A percentile compares a stretch with the other conserved stretches of the same genome.
Conservation (phyloP, 2,329 filamentous ascomycete species). For the Pseudohalonectria lignicola region DNA sequence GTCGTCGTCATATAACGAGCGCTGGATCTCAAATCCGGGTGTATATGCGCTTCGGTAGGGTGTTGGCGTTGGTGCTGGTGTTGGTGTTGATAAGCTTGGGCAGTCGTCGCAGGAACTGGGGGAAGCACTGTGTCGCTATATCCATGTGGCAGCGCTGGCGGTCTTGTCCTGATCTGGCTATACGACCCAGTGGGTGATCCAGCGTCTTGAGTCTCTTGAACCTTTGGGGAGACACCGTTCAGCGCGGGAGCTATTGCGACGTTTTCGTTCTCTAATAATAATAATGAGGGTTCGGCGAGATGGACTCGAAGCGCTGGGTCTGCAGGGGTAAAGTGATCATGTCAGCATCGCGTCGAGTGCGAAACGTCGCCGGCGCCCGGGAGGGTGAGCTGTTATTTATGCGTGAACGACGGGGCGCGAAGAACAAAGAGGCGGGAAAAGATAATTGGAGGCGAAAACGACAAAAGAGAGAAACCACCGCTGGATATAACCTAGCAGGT, state of each 20-base stretch:
- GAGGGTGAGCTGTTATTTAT: too few species aligned
- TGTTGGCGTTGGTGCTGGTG: constrained; percentile 1
- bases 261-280: background rate
- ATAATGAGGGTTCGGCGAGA: constrained; percentile 1
- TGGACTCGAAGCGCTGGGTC: constrained; percentile 2
- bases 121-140: constrained; percentile 23
- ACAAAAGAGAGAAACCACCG: too few species aligned
- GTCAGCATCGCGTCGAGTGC: constrained; percentile 1
- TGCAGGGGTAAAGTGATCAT: constrained; percentile 2
- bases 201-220: background rate
- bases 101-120: too few species aligned
- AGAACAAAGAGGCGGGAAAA: background rate
- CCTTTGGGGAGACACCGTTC: background rate
- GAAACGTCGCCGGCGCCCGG: too few species aligned
- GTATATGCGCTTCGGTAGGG: constrained; percentile 30
- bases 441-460: too few species aligned
- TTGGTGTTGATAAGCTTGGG: too few species aligned
- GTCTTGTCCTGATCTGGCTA: too few species aligned
- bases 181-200: too few species aligned
- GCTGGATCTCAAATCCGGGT: constrained; percentile 31
- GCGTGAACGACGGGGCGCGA: background rate
- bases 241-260: background rate
- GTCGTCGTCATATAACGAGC: constrained; percentile 14
- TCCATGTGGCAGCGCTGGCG: constrained; percentile 25
- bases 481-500: too few species aligned